Percentiles rank a stretch among this genome's conserved stretches.
These are phyloP conservation scores for Candida frijolesensis DNA, from an alignment of 1,139 yeast genomes.

Conservation along the genomic window DNA sequence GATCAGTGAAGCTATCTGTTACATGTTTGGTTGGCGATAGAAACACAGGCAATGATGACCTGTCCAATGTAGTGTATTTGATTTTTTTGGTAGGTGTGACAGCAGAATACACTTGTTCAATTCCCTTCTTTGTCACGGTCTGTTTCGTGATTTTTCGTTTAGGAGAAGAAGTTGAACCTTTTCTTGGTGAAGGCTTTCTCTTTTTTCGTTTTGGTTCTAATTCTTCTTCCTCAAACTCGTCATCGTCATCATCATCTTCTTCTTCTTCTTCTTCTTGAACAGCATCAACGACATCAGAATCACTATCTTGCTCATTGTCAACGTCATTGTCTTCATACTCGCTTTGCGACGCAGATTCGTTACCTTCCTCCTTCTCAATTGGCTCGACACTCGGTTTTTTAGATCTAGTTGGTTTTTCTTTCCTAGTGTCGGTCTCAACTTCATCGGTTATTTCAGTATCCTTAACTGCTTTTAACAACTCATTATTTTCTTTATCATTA, in stretches of 20 bases:
- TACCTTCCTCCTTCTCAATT: not conserved
- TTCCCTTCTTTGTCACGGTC: slow-evolving; percentile 5
- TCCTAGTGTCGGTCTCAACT: no score
- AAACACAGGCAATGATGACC: slow-evolving; percentile 22
- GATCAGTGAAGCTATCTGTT: slow-evolving; percentile 30
- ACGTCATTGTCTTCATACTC: not conserved
- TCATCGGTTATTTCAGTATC: no score
- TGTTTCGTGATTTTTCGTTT: slow-evolving; percentile 7
- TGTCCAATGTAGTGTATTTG: slow-evolving; percentile 12
- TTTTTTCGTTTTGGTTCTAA: not conserved
- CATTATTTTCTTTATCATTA: no score
- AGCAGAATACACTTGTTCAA: slow-evolving; percentile 13
- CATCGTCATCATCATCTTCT: slow-evolving; percentile 1
- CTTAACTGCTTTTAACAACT: no score
- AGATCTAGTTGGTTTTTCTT: no score
- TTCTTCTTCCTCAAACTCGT: not conserved
- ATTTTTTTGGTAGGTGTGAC: slow-evolving; percentile 17
- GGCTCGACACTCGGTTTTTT: no score
- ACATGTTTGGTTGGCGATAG: slow-evolving; percentile 33
- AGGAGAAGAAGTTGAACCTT: slow-evolving; percentile 8
- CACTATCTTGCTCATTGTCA: not conserved
- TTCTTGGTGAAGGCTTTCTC: slow-evolving; percentile 4
- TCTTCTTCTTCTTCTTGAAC: slow-evolving; percentile 4
- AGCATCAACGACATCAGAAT: not conserved
- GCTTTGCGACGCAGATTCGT: not conserved